phyloP scores from a whole-genome alignment of 257 asterid genomes.

The Petunia axillaris region DNA sequence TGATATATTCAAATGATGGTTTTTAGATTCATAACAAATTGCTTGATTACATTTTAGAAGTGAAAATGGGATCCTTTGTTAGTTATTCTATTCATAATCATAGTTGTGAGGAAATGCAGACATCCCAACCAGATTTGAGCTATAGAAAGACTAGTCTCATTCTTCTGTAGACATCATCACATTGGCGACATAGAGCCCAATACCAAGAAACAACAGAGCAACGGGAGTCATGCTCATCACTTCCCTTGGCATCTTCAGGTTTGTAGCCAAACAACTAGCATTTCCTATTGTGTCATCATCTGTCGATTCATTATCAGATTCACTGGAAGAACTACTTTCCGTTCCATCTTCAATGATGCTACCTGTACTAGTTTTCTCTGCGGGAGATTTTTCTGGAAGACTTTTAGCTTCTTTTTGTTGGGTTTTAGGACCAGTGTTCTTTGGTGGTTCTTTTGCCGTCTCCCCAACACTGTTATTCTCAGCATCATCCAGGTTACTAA shows the following conservation, averaged over 20 bases:
- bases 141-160: conserved; percentile 17
- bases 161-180: conserved; percentile 39
- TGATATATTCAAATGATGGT: background rate
- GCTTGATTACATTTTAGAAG: conserved; percentile 2
- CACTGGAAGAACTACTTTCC: background rate
- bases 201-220: conserved; percentile 41
- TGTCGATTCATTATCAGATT: conserved; percentile 1
- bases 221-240: conserved; percentile 37
- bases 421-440: background rate
- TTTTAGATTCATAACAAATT: background rate
- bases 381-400: background rate
- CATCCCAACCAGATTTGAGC: too few relatives aligned
- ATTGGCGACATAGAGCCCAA: conserved; percentile 45
- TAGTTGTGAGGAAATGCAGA: background rate
- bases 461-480: conserved; percentile 19
- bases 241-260: conserved; percentile 50
- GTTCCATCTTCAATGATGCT: background rate
- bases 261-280: background rate
- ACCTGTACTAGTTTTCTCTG: conserved; percentile 26
- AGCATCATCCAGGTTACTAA: conserved; percentile 25
- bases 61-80: background rate
- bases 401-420: conserved; percentile 1
- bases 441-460: conserved; percentile 22
- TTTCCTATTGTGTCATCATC: background rate
- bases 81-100: background rate